phyloP scores from a whole-genome alignment of 73 alveolate genomes.

The Tetrahymena elliotti region DNA sequence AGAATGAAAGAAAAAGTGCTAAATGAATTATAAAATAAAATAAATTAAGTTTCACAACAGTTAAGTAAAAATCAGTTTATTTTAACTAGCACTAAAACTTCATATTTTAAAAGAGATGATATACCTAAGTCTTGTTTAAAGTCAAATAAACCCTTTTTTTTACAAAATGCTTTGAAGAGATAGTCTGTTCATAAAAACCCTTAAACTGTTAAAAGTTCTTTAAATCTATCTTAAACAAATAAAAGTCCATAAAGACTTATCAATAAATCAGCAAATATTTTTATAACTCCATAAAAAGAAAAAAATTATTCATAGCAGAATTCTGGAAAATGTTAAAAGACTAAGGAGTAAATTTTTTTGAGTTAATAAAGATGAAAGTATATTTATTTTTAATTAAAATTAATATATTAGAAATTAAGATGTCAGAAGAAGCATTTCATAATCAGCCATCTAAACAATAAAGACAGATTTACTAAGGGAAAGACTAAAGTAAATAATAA shows the following conservation, averaged over 20 bases:
- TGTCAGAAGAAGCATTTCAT: neutral
- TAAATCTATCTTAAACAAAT: neutral
- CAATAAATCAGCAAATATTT: neutral
- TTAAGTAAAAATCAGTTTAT: neutral
- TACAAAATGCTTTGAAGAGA: neutral
- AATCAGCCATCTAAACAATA: neutral
- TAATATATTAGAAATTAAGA: neutral
- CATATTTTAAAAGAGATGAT: neutral
- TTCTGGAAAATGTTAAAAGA: neutral
- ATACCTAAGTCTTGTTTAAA: neutral
- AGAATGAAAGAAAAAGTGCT: neutral
- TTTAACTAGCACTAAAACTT: neutral
- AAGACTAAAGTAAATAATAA: neutral
- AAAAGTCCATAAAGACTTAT: neutral
- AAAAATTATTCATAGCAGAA: neutral
- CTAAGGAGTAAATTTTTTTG: neutral
- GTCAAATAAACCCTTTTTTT: neutral
- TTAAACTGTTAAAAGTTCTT: neutral
- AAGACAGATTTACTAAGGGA: neutral
- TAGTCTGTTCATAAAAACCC: neutral
- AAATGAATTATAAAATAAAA: neutral
- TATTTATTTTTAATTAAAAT: too few relatives aligned
- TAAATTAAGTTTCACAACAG: neutral
- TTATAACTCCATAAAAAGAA: neutral
- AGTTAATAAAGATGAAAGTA: too few relatives aligned